Evolutionary conservation across 352 stramenopile genomes (phyloP).

Genomic region (Phytophthora ramorum): DNA sequence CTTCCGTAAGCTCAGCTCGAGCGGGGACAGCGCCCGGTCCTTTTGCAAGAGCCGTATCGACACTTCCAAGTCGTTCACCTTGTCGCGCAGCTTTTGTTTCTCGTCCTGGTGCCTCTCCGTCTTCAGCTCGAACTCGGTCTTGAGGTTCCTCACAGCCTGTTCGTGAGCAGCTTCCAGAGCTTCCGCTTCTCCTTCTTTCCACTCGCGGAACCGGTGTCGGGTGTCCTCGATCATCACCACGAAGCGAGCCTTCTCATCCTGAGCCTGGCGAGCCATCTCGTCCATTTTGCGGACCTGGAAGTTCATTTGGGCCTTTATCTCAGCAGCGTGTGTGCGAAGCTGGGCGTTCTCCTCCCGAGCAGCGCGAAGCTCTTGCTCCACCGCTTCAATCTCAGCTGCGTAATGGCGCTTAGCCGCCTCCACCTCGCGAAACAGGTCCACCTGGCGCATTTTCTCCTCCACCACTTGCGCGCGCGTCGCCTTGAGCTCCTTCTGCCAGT

Average conservation of each 20-base stretch:
- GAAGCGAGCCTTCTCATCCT: constrained; percentile 69
- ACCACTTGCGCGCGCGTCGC: constrained; percentile 62
- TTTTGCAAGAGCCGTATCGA: constrained; percentile 72
- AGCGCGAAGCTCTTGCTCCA: constrained; percentile 39
- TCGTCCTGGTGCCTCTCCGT: constrained; percentile 72
- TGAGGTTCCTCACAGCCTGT: constrained; percentile 55
- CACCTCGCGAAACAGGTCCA: constrained; percentile 65
- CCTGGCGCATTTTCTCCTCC: constrained; percentile 78
- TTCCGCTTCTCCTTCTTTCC: constrained; percentile 63
- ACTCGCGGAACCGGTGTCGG: constrained; percentile 66
- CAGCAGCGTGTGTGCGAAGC: constrained; percentile 42
- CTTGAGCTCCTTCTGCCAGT: constrained; percentile 72
- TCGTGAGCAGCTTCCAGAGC: constrained; percentile 48
- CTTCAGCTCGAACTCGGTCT: constrained; percentile 73
- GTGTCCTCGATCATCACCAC: constrained; percentile 60
- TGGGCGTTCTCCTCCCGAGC: constrained; percentile 55
- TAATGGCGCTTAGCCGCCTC: constrained; percentile 59
- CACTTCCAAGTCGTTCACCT: constrained; percentile 78
- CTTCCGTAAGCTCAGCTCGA: constrained; percentile 72
- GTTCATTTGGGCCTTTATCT: constrained; percentile 51
- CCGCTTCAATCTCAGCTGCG: constrained; percentile 41
- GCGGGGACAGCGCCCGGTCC: constrained; percentile 60
- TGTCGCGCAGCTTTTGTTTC: constrained; percentile 77
- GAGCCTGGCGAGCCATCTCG: constrained; percentile 48
- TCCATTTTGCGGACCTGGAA: constrained; percentile 61